These are phyloP conservation scores for Lasiodiplodia gonubiensis DNA, from an alignment of 2,329 filamentous ascomycete genomes.

Conservation along the genomic window DNA sequence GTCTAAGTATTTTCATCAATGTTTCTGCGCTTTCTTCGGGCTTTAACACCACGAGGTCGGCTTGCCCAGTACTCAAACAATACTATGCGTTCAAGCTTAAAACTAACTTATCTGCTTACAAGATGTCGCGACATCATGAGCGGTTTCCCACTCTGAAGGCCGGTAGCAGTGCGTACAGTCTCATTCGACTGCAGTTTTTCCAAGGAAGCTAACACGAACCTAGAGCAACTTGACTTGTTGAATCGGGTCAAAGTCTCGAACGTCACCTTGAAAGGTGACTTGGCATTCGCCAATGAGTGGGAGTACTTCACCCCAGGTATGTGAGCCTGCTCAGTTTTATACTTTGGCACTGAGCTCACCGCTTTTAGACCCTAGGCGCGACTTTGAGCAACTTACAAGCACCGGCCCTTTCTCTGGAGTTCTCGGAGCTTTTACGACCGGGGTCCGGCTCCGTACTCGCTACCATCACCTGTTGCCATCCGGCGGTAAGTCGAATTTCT, in stretches of 20 bases:
- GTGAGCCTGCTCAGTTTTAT: constrained; percentile 6
- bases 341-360: neutral
- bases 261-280: constrained; percentile 53
- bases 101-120: neutral
- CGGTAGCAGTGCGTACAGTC: constrained; percentile 53
- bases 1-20: too few relatives aligned
- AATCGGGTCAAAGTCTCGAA: constrained; percentile 52
- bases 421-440: constrained; percentile 60
- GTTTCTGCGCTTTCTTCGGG: too few relatives aligned
- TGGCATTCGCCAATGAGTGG: constrained; percentile 62
- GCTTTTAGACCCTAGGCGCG: constrained; percentile 41
- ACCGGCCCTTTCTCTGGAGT: constrained; percentile 64
- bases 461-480: constrained; percentile 55
- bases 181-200: neutral
- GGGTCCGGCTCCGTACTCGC: constrained; percentile 59
- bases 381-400: constrained; percentile 61
- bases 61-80: too few relatives aligned
- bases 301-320: constrained; percentile 57
- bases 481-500: constrained; percentile 50
- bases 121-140: constrained; percentile 65
- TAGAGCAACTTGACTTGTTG: constrained; percentile 56
- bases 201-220: constrained; percentile 9
- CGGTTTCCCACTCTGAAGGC: constrained; percentile 61
- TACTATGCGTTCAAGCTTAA: neutral
- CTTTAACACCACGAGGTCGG: too few relatives aligned